phyloP scores from a whole-genome alignment of 768 basidiomycete genomes.

The Trametes gibbosa region DNA sequence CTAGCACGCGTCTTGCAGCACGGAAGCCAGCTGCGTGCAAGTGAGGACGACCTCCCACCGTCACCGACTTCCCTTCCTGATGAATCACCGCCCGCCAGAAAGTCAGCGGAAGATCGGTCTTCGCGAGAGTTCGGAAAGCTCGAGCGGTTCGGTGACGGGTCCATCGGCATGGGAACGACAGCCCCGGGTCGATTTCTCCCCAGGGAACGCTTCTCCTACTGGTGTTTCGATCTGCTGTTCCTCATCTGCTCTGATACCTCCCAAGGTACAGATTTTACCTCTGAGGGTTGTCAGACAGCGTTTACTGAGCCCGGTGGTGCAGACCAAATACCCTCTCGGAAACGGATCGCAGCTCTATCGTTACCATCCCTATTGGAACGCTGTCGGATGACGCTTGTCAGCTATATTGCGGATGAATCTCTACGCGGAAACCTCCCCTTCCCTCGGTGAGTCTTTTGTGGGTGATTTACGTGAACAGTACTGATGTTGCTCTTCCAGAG shows the following conservation, averaged over 20 bases:
- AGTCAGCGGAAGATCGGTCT: background rate
- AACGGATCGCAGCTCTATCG: conserved; percentile 69
- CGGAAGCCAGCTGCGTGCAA: conserved; percentile 62
- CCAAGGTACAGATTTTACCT: conserved; percentile 42
- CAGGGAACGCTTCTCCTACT: conserved; percentile 86
- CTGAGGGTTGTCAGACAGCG: background rate
- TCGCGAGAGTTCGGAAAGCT: conserved; percentile 16
- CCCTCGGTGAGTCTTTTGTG: conserved; percentile 53
- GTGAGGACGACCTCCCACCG: conserved; percentile 21
- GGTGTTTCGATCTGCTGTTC: conserved; percentile 89
- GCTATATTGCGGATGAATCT: conserved; percentile 81
- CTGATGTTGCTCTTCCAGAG: conserved; percentile 39
- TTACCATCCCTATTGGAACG: conserved; percentile 73
- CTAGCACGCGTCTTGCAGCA: conserved; percentile 70
- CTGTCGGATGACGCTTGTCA: conserved; percentile 63
- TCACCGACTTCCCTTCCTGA: conserved; percentile 20
- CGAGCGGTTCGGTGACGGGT: conserved; percentile 33
- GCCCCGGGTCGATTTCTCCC: conserved; percentile 54
- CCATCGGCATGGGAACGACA: conserved; percentile 56
- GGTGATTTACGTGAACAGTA: background rate
- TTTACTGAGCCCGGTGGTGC: background rate
- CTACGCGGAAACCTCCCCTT: conserved; percentile 88
- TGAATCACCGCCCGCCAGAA: background rate
- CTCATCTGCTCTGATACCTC: conserved; percentile 69
- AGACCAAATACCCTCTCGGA: conserved; percentile 63